Percentiles rank a stretch among this genome's conserved stretches.
Evolutionary conservation across 2,329 filamentous ascomycete genomes (phyloP).

Genomic region (Myotisia sp.): DNA sequence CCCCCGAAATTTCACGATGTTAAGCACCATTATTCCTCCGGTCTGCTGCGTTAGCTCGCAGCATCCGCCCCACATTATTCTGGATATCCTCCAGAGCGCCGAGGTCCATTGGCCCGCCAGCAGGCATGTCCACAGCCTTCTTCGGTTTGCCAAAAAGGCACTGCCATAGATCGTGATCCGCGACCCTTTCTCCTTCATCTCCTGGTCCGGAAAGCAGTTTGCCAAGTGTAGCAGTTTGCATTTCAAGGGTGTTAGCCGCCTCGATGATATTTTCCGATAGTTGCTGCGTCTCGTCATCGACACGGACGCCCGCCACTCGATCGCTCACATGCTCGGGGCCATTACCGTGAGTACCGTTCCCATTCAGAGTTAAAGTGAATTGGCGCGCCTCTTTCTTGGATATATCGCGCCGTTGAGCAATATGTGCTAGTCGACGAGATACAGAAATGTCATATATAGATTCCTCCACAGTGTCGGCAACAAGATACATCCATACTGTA

Average conservation of each 20-base stretch:
- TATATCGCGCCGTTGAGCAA: slow-evolving; percentile 37
- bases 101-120: background rate
- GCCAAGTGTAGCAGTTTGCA: slow-evolving; percentile 57
- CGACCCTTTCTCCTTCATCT: slow-evolving; percentile 64
- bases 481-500: slow-evolving; percentile 87
- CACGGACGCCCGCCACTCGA: slow-evolving; percentile 16
- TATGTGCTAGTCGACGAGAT: slow-evolving; percentile 60
- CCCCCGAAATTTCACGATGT: no score
- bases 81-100: slow-evolving; percentile 18
- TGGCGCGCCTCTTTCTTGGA: slow-evolving; percentile 6
- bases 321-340: background rate
- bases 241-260: slow-evolving; percentile 67
- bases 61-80: slow-evolving; percentile 35
- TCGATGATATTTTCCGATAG: slow-evolving; percentile 54
- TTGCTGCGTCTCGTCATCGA: slow-evolving; percentile 22
- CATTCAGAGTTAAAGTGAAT: slow-evolving; percentile 5
- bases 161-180: slow-evolving; percentile 67
- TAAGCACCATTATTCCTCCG: background rate
- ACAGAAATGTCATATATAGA: slow-evolving; percentile 82
- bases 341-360: background rate
- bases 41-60: slow-evolving; percentile 44
- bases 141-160: slow-evolving; percentile 60
- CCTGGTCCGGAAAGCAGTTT: slow-evolving; percentile 57
- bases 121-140: slow-evolving; percentile 12
- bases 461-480: slow-evolving; percentile 83